Evolutionary conservation across 805 yeast genomes (phyloP).

Genomic region (Ogataea paradorogensis): DNA sequence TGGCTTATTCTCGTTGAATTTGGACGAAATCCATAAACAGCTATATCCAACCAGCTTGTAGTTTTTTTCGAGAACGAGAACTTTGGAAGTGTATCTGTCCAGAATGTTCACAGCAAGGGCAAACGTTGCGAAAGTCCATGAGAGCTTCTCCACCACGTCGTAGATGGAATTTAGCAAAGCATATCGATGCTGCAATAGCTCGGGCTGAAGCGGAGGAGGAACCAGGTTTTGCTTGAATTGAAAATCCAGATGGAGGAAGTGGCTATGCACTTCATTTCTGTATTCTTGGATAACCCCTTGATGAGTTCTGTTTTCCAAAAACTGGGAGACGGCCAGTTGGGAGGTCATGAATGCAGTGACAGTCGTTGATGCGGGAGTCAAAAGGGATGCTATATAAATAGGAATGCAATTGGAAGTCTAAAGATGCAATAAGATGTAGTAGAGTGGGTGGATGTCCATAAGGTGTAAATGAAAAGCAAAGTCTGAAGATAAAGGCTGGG

Average conservation of each 20-base stretch:
- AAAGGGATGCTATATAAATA: conserved; percentile 12
- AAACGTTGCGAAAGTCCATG: conserved; percentile 35
- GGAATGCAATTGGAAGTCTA: conserved; percentile 12
- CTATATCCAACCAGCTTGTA: conserved; percentile 41
- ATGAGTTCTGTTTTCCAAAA: conserved; percentile 30
- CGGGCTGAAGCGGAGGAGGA: conserved; percentile 26
- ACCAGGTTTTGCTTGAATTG: conserved; percentile 31
- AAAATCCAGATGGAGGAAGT: conserved; percentile 26
- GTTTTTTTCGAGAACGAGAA: conserved; percentile 34
- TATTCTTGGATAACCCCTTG: conserved; percentile 28
- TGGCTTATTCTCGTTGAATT: conserved; percentile 48
- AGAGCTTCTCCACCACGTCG: conserved; percentile 30
- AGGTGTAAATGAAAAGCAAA: conserved; percentile 1
- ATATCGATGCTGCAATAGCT: conserved; percentile 21
- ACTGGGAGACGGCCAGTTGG: conserved; percentile 15
- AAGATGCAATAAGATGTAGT: conserved; percentile 5
- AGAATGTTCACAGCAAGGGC: conserved; percentile 37
- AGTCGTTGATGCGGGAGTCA: conserved; percentile 2
- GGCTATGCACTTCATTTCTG: conserved; percentile 27
- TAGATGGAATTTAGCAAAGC: conserved; percentile 31
- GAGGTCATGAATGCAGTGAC: conserved; percentile 8
- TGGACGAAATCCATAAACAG: conserved; percentile 46
- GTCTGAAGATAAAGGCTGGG: conserved; percentile 3
- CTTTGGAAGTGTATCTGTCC: conserved; percentile 38
- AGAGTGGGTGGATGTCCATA: conserved; percentile 5